Base-by-base conservation (phyloP, 805 yeast species). In the Metschnikowia koreensis region DNA sequence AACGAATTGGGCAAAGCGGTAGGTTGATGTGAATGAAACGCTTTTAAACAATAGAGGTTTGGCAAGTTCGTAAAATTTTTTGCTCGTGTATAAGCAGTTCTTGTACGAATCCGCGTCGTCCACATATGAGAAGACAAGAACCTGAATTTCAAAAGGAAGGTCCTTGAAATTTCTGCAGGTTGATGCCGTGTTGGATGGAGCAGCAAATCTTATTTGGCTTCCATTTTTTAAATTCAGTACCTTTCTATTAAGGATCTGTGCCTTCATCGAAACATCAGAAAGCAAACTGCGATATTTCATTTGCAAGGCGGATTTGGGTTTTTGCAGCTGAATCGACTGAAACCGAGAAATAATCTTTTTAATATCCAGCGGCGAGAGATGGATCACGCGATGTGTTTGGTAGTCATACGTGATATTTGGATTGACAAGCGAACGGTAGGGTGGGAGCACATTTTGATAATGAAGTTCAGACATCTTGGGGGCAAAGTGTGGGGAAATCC, bases 1-100 rank as follows among this genome's bases (percentile, higher is more conserved):
- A 6, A 90, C 82, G 60, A 90, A 84, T 66, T 90, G 96, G 0
- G 89, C 94, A 41, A 88, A 80, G 40, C 96, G 71, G 63, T 87
- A 90, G 7, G 92, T 84, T 2, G 96, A 83, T 0, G 82, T 79
- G 57, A 90, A 79, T 12, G 60, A 54, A 3, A 92, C 82, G 7
- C 67, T 54, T 12, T 70, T 61, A 65, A 88, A 90, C 10, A 89
- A 66, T 26, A 76, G 72, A 6, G 77, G 77, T 57, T 82, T 80
- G 2, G 85, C 77, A 7, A 81, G 68, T 34, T 62, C 65, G 63
- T 83, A 78, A 57, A 86, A 77, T 36, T 68, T 61, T 51, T 71
- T 79, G 63, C 76, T 75, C 7, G 84, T 82, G 50, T 77, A 80
- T 12, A 88, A 65, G 63, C 54, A 81, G 59, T 48, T 61, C 60